These are phyloP conservation scores for Teunomyces tritomae DNA, from an alignment of 805 yeast species.

Conservation along the genomic window DNA sequence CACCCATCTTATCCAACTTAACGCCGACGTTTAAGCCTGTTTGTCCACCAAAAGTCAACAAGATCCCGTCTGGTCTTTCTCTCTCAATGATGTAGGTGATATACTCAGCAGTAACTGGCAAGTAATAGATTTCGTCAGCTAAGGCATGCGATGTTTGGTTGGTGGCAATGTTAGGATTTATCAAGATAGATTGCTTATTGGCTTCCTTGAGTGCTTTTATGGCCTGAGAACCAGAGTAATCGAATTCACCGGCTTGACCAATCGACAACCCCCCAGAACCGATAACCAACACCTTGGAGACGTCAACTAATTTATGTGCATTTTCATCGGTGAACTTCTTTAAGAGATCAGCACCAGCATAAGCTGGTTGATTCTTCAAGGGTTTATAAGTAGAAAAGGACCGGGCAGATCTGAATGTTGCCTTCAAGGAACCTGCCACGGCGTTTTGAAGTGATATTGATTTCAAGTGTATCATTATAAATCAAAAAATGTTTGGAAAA, in stretches of 20 bases:
- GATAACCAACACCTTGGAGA: slow-evolving; percentile 80
- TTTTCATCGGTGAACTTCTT: slow-evolving; percentile 57
- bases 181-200: slow-evolving; percentile 76
- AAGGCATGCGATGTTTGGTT: slow-evolving; percentile 93
- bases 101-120: slow-evolving; percentile 97
- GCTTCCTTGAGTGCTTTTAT: slow-evolving; percentile 94
- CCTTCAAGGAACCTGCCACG: slow-evolving; percentile 4
- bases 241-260: slow-evolving; percentile 99
- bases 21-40: slow-evolving; percentile 97
- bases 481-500: background rate
- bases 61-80: slow-evolving; percentile 94
- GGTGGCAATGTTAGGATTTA: slow-evolving; percentile 95
- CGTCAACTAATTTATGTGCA: slow-evolving; percentile 72
- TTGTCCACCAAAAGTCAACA: slow-evolving; percentile 97
- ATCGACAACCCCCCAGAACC: slow-evolving; percentile 98
- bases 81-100: slow-evolving; percentile 92
- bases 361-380: slow-evolving; percentile 26
- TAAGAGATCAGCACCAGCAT: slow-evolving; percentile 64
- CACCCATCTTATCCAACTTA: slow-evolving; percentile 90
- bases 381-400: slow-evolving; percentile 7
- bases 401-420: slow-evolving; percentile 2
- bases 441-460: slow-evolving; percentile 3
- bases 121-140: slow-evolving; percentile 92
- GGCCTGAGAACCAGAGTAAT: slow-evolving; percentile 96
- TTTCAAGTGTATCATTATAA: slow-evolving; percentile 8